Evolutionary conservation across 1,284 basidiomycete genomes (phyloP).

Genomic region (Cystobasidium slooffiae): DNA sequence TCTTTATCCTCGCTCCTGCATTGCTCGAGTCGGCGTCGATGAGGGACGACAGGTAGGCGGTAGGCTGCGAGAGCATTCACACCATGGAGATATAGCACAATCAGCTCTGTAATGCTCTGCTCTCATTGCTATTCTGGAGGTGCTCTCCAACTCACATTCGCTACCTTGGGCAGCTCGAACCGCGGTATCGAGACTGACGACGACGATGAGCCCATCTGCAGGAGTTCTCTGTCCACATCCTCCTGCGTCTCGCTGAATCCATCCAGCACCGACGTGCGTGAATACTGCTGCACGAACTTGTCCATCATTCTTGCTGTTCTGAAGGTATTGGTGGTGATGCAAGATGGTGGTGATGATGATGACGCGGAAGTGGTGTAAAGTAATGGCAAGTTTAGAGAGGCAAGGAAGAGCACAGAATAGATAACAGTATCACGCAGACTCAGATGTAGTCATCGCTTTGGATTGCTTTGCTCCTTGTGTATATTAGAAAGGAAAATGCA

Average conservation of each 20-base stretch:
- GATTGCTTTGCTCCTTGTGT: too few species aligned
- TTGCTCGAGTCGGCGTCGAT: constrained; percentile 48
- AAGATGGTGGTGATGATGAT: neutral
- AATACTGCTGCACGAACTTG: constrained; percentile 39
- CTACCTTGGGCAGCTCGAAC: constrained; percentile 42
- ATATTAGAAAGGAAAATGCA: too few species aligned
- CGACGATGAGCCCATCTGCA: constrained; percentile 32
- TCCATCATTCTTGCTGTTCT: constrained; percentile 20
- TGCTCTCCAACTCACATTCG: constrained; percentile 20
- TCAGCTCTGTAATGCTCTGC: neutral
- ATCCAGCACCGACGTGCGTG: constrained; percentile 24
- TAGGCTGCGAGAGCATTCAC: constrained; percentile 3
- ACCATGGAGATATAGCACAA: neutral
- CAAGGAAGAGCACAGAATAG: neutral
- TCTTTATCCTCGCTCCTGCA: constrained; percentile 72
- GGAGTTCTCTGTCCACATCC: constrained; percentile 9
- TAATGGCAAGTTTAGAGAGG: neutral
- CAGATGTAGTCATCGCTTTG: too few species aligned
- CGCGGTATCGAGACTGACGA: constrained; percentile 30
- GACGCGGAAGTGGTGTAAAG: neutral
- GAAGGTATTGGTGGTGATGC: neutral
- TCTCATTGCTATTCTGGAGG: neutral
- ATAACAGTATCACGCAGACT: too few species aligned
- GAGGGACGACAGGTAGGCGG: constrained; percentile 38
- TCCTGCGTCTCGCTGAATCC: constrained; percentile 15